A percentile compares a stretch with the other conserved stretches of the same genome.
These are phyloP conservation scores for Paracoccidioides lutzii DNA, from an alignment of 2,329 filamentous ascomycete genomes.

Conservation along the genomic window DNA sequence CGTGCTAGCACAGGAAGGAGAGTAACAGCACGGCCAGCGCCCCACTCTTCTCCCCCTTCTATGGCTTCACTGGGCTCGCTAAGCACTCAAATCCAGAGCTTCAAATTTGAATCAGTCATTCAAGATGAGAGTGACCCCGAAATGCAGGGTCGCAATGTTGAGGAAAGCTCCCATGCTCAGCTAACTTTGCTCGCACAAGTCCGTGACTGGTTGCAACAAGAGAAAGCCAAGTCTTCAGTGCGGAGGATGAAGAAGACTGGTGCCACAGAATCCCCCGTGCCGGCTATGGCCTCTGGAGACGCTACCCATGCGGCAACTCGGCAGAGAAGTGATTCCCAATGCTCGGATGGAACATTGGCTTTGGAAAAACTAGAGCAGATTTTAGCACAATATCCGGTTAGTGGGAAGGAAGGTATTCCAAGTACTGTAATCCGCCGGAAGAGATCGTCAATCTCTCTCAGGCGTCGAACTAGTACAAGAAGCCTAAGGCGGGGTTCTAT, in stretches of 20 bases:
- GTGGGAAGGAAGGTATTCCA: constrained; percentile 17
- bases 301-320: constrained; percentile 13
- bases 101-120: constrained; percentile 9
- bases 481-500: constrained; percentile 40
- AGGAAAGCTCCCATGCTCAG: constrained; percentile 13
- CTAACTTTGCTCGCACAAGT: constrained; percentile 55
- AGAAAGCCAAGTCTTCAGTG: constrained; percentile 54
- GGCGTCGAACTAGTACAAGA: constrained; percentile 20
- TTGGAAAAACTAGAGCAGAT: constrained; percentile 74
- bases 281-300: constrained; percentile 14
- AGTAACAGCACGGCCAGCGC: constrained; percentile 13
- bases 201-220: constrained; percentile 68
- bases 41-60: constrained; percentile 12
- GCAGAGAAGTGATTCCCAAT: constrained; percentile 42
- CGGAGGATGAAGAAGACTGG: constrained; percentile 31
- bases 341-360: constrained; percentile 58
- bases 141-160: background rate
- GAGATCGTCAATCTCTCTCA: constrained; percentile 4
- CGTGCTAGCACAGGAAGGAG: constrained; percentile 14
- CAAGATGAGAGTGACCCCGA: constrained; percentile 3
- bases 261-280: constrained; percentile 28
- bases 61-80: constrained; percentile 14
- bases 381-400: constrained; percentile 28
- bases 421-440: constrained; percentile 3
- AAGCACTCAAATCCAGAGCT: constrained; percentile 12